Base-by-base conservation (phyloP, 352 stramenopile genomes). In the Thalassiosira allenii region DNA sequence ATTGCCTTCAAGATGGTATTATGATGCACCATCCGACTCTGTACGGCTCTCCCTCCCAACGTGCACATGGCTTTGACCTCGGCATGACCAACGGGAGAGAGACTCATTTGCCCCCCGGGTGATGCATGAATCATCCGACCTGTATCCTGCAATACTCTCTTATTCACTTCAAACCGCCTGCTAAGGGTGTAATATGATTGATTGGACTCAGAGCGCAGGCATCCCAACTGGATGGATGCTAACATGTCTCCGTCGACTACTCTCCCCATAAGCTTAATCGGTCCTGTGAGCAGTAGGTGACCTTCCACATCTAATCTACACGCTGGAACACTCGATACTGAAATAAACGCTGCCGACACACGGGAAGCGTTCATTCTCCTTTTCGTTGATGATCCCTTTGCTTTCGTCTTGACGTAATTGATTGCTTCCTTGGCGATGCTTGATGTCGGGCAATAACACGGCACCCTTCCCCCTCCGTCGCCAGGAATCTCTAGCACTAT, bases 211-310 rank as follows among this genome's bases (percentile, higher is more conserved):
- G 11, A 3, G 3, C 59, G 32, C 3, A 34, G 9, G 25, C 59
- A 69, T 17, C 40, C 59, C 9, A 37, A 22, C 41, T 58, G 29
- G 34, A 69, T 22, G 49, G 33, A 53, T 27, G 34, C 20, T 6
- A 69, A 22, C 59, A 69, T 58, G 14, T 2, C 5, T n/a, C 22
- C 25, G 49, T 69, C 40, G 3, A 69, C 59, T 17, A 69, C 59
- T 53, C 59, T 30, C 23, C 59, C 59, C 59, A n/a, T n/a, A 62
- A 69, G 11, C 12, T 30, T 14, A 3, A n/a, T 69, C 32, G 34
- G 37, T 9, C 12, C 59, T n/a, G 3, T 34, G n/a, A 58, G 2
- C n/a, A 69, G 30, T 23, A 69, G 30, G 43, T 69, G 59, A 3
- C 34, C 59, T 30, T 57, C 22, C 2, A 69, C 25, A 69, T 69